phyloP scores from a whole-genome alignment of 441 rosid genomes.

The Jatropha multifida region DNA sequence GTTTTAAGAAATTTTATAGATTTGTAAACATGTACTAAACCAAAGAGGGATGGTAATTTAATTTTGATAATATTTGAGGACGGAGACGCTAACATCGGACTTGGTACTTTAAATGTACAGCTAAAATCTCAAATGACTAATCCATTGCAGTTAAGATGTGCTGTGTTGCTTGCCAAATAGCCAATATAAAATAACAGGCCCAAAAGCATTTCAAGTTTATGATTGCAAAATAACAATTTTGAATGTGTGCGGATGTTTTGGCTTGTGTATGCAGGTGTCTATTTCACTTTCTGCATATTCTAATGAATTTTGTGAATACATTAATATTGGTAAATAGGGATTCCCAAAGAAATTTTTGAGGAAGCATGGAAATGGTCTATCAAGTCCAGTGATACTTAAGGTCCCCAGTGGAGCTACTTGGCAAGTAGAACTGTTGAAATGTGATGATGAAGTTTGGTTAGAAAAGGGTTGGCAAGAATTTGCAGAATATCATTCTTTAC shows the following conservation, averaged over 20 bases:
- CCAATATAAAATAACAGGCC: not conserved
- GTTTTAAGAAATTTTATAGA: not conserved
- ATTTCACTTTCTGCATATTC: not conserved
- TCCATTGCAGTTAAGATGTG: not conserved
- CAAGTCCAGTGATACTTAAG: not conserved
- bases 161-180: not conserved
- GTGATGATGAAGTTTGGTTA: slow-evolving; percentile 38
- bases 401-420: slow-evolving; percentile 23
- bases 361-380: slow-evolving; percentile 8
- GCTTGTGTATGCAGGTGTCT: not conserved
- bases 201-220: not conserved
- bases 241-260: not conserved
- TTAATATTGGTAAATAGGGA: not conserved
- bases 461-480: slow-evolving; percentile 47
- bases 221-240: not conserved
- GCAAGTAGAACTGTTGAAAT: slow-evolving; percentile 21
- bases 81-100: too few species aligned
- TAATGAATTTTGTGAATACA: not conserved
- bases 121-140: too few species aligned
- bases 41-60: not conserved
- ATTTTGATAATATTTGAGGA: too few species aligned
- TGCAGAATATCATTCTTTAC: slow-evolving; percentile 31
- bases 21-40: not conserved
- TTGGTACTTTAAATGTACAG: too few species aligned
- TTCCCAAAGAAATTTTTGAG: slow-evolving; percentile 15